phyloP scores from a whole-genome alignment of 2,329 filamentous ascomycete species.

The Drechslerella coelobrocha region DNA sequence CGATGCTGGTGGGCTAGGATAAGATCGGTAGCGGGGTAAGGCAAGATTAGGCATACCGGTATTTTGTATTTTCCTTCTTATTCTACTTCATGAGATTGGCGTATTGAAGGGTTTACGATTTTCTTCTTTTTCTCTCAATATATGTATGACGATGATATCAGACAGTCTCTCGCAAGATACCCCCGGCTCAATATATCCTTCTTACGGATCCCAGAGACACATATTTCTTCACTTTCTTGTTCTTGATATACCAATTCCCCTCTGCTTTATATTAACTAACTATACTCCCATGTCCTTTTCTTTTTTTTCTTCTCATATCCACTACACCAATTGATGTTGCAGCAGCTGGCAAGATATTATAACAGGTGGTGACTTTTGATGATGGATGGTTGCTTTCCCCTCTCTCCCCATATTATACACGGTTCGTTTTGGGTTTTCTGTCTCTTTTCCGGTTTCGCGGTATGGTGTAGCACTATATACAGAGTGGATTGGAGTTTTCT shows the following conservation, averaged over 20 bases:
- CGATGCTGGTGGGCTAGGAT: too few relatives aligned
- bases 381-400: not conserved
- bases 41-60: not conserved
- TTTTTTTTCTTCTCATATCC: conserved; percentile 7
- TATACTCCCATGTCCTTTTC: not conserved
- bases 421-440: not conserved
- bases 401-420: too few relatives aligned
- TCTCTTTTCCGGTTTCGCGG: not conserved
- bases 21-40: not conserved
- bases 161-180: too few relatives aligned
- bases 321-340: too few relatives aligned
- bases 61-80: not conserved
- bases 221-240: not conserved
- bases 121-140: not conserved
- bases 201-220: not conserved
- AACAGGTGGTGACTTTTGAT: too few relatives aligned
- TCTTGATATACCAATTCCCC: not conserved
- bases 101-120: not conserved
- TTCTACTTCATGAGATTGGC: conserved; percentile 2
- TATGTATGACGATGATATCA: too few relatives aligned
- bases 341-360: too few relatives aligned
- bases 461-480: conserved; percentile 5
- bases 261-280: not conserved
- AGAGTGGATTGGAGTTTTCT: conserved; percentile 22
- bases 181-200: too few relatives aligned